A percentile compares a stretch with the other conserved stretches of the same genome.
Conservation (phyloP, 1,284 basidiomycete species). For the Exobasidium rhododendri region DNA sequence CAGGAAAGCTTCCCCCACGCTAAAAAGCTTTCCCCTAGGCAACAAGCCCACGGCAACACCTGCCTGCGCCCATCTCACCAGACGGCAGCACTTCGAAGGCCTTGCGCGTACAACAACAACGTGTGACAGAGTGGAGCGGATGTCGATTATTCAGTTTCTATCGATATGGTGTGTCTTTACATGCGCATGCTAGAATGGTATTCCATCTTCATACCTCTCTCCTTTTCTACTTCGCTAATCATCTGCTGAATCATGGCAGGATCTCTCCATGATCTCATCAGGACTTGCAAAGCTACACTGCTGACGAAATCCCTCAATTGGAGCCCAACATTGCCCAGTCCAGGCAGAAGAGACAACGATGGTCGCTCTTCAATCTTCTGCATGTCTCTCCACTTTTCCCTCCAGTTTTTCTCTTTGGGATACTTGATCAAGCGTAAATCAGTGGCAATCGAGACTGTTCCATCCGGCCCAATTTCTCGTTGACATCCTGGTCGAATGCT, state of each 20-base stretch:
- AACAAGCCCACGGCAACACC: too few relatives aligned
- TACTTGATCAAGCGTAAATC: constrained; percentile 41
- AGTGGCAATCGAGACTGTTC: constrained; percentile 24
- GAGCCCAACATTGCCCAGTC: not conserved
- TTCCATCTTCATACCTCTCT: not conserved
- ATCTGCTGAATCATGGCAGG: not conserved
- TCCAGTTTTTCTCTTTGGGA: constrained; percentile 39
- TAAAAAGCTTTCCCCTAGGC: too few relatives aligned
- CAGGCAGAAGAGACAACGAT: constrained; percentile 11
- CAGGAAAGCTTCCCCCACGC: too few relatives aligned
- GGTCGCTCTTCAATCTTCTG: constrained; percentile 36
- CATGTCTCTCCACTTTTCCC: constrained; percentile 33
- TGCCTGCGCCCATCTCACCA: too few relatives aligned
- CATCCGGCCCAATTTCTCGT: constrained; percentile 23
- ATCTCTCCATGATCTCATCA: constrained; percentile 8
- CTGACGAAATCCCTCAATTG: not conserved
- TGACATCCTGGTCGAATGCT: constrained; percentile 1
- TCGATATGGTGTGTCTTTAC: too few relatives aligned
- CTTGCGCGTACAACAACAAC: too few relatives aligned
- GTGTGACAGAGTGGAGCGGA: too few relatives aligned
- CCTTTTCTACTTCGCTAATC: not conserved
- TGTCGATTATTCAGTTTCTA: too few relatives aligned
- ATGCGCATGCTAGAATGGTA: not conserved
- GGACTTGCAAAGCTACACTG: not conserved
- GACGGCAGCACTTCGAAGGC: too few relatives aligned